Percentiles rank a stretch among this genome's conserved stretches.
These are phyloP conservation scores for Passiflora organensis DNA, from an alignment of 345 rosid genomes.

Conservation along the genomic window DNA sequence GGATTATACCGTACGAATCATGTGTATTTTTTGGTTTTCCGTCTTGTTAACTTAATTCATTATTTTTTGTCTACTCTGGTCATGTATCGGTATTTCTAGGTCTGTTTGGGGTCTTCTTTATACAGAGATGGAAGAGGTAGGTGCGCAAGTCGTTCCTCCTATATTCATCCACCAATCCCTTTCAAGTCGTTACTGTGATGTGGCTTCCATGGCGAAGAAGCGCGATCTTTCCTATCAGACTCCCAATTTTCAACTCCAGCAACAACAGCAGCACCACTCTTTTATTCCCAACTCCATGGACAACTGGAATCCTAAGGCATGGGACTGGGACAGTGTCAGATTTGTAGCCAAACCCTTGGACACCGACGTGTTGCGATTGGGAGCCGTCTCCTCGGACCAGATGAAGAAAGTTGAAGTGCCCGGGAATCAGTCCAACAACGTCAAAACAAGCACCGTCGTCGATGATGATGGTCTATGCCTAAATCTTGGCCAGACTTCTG, in stretches of 20 bases:
- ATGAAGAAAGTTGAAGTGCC: constrained; percentile 17
- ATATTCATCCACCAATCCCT: constrained; percentile 51
- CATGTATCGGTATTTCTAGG: neutral
- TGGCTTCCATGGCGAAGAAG: constrained; percentile 49
- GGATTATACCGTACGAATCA: neutral
- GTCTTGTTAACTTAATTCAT: too few relatives aligned
- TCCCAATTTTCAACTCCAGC: constrained; percentile 25
- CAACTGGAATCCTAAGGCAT: constrained; percentile 63
- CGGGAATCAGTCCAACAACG: constrained; percentile 15
- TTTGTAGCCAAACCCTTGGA: constrained; percentile 61
- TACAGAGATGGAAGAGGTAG: constrained; percentile 66
- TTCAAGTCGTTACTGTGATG: constrained; percentile 37
- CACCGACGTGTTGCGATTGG: constrained; percentile 31
- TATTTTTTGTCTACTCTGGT: too few relatives aligned
- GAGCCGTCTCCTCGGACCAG: constrained; percentile 18
- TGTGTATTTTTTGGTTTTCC: neutral
- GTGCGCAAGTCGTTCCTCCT: constrained; percentile 63
- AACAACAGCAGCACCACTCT: constrained; percentile 32
- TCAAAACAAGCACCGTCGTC: constrained; percentile 13
- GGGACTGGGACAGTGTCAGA: constrained; percentile 78
- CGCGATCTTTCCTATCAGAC: constrained; percentile 48
- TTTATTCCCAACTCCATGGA: constrained; percentile 28
- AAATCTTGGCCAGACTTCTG: constrained; percentile 53
- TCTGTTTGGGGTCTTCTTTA: neutral
- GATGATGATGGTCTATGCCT: constrained; percentile 56